Conservation (phyloP, 169 alveolate genomes). For the Plasmodium inui region DNA sequence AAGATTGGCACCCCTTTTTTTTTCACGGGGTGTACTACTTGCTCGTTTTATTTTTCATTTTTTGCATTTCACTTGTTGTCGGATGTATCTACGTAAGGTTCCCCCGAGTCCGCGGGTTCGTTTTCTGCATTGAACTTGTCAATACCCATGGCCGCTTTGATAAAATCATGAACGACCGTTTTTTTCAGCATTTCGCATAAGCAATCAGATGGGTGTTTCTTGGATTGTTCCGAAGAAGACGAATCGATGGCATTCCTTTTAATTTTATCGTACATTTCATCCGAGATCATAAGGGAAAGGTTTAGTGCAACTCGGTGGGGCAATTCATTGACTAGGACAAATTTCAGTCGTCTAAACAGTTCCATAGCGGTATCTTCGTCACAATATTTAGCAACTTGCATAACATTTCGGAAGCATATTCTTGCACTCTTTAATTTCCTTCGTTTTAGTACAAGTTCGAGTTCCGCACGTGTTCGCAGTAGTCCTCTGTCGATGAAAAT, state of each 20-base stretch:
- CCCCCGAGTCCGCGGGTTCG: neutral
- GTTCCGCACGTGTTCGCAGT: conserved; percentile 15
- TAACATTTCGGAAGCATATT: conserved; percentile 9
- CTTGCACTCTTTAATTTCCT: conserved; percentile 18
- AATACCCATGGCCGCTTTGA: neutral
- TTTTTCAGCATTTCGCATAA: neutral
- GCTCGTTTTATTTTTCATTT: neutral
- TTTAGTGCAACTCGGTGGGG: conserved; percentile 28
- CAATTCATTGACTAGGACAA: conserved; percentile 38
- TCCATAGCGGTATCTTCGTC: conserved; percentile 47
- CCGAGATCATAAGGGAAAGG: conserved; percentile 1
- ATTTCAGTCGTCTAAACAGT: conserved; percentile 8
- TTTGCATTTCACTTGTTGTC: neutral
- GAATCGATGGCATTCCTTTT: neutral
- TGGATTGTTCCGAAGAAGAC: neutral
- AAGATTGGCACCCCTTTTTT: neutral
- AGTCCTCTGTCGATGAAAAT: conserved; percentile 25
- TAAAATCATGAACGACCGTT: neutral
- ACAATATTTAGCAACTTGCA: conserved; percentile 35
- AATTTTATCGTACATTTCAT: conserved; percentile 44
- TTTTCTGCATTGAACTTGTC: neutral
- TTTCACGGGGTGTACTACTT: neutral
- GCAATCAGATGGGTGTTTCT: neutral
- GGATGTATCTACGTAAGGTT: neutral
- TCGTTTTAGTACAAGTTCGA: conserved; percentile 1